Evolutionary conservation across 108 stramenopile genomes (phyloP).

Genomic region (Pseudonitzschia multiseries): DNA sequence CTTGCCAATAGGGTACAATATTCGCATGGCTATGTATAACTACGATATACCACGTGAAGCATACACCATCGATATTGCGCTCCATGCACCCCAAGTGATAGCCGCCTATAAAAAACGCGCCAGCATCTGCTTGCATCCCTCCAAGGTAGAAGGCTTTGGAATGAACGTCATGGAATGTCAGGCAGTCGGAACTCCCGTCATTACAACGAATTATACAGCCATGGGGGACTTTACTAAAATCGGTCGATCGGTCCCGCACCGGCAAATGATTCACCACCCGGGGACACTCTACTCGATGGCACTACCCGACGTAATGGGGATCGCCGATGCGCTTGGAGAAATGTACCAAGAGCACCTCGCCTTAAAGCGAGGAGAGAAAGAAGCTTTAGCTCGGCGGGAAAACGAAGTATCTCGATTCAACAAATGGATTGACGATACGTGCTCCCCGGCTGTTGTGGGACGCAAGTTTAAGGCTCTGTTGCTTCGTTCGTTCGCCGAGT

Average conservation of each 20-base stretch:
- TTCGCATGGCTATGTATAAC: not conserved
- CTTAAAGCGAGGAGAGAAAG: not conserved
- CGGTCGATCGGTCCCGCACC: constrained; percentile 18
- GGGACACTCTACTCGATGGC: constrained; percentile 11
- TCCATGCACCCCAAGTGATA: constrained; percentile 14
- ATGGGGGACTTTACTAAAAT: constrained; percentile 27
- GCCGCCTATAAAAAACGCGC: constrained; percentile 28
- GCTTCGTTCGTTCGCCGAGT: not conserved
- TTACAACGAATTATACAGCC: constrained; percentile 30
- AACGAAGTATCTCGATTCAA: not conserved
- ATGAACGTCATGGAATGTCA: constrained; percentile 38
- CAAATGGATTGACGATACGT: constrained; percentile 1
- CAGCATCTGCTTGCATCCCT: constrained; percentile 30
- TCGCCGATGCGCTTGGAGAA: constrained; percentile 21
- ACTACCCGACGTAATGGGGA: constrained; percentile 23
- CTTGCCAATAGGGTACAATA: constrained; percentile 8
- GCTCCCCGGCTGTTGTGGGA: not conserved
- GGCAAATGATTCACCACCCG: constrained; percentile 13
- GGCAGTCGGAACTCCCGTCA: constrained; percentile 25
- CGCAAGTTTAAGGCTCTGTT: not conserved
- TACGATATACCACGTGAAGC: constrained; percentile 9
- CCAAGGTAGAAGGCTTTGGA: constrained; percentile 35
- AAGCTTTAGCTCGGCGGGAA: not conserved
- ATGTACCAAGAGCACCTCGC: constrained; percentile 18
- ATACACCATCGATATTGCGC: constrained; percentile 20